Conservation (phyloP, 2,329 filamentous ascomycete species). For the Biscogniauxia sp. region DNA sequence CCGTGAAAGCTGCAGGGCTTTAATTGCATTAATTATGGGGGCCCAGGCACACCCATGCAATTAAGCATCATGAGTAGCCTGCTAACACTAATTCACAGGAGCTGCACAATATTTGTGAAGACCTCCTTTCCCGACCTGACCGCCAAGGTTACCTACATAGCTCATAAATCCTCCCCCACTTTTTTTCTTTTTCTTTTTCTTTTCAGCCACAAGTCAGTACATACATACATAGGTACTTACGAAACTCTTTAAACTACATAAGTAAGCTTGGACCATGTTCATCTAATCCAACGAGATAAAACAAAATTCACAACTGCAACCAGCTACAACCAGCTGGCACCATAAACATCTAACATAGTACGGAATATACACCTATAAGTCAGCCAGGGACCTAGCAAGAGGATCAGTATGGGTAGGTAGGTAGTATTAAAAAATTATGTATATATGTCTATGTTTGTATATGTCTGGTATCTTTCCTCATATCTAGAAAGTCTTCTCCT, state of each 20-base stretch:
- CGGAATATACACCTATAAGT: not conserved
- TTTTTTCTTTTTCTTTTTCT: not conserved
- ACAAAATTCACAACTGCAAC: no score
- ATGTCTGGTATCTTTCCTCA: no score
- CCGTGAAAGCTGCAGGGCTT: not conserved
- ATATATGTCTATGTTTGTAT: constrained; percentile 6
- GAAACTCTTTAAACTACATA: no score
- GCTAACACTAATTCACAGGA: not conserved
- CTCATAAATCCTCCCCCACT: not conserved
- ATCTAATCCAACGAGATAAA: no score
- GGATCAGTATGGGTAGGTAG: constrained; percentile 10
- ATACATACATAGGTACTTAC: no score
- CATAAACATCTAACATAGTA: not conserved
- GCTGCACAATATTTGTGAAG: not conserved
- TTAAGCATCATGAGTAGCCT: not conserved
- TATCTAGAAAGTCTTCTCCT: constrained; percentile 31
- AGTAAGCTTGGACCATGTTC: no score
- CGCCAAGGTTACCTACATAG: no score
- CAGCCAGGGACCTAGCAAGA: not conserved
- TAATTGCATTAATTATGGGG: not conserved
- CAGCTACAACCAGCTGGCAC: not conserved
- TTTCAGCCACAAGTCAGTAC: not conserved
- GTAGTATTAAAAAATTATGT: not conserved
- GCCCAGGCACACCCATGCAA: not conserved
- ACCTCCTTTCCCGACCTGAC: no score